Percentiles rank a stretch among this genome's conserved stretches.
Evolutionary conservation across 1,284 basidiomycete species (phyloP).

Genomic region (Erythrobasidium hasegawianum): DNA sequence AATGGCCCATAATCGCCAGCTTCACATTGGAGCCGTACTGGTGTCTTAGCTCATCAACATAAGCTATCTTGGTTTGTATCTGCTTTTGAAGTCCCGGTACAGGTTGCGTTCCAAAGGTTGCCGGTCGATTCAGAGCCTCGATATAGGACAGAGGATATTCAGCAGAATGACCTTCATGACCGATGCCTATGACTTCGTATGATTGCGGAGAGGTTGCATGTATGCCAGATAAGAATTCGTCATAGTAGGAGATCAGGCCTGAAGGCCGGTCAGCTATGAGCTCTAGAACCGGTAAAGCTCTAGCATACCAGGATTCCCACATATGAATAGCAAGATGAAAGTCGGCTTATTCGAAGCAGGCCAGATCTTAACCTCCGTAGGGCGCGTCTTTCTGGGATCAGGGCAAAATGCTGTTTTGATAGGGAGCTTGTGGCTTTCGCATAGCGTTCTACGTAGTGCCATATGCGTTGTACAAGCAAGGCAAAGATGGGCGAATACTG

Average conservation of each 20-base stretch:
- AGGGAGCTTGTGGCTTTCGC: no score
- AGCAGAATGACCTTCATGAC: conserved; percentile 22
- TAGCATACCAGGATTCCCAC: conserved; percentile 25
- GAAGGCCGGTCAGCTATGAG: neutral
- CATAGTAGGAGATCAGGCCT: conserved; percentile 30
- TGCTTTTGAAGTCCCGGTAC: conserved; percentile 20
- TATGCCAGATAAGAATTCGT: conserved; percentile 20
- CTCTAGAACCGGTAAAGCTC: neutral
- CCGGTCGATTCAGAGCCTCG: neutral
- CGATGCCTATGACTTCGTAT: conserved; percentile 22
- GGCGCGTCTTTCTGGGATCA: neutral
- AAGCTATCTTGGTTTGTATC: conserved; percentile 25
- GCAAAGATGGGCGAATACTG: no score
- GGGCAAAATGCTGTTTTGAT: no score
- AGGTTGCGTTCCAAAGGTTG: neutral
- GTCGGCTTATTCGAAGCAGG: neutral
- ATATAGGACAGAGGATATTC: neutral
- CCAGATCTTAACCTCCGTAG: conserved; percentile 19
- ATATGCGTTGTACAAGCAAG: no score
- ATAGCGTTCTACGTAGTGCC: no score
- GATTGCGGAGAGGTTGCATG: conserved; percentile 6
- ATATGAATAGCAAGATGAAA: conserved; percentile 17
- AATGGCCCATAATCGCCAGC: conserved; percentile 29
- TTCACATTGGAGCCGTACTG: conserved; percentile 9
- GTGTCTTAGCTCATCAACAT: conserved; percentile 5